Evolutionary conservation across 176 grass and related monocot species (phyloP).

Genomic region (Miscanthus lutarioriparius): DNA sequence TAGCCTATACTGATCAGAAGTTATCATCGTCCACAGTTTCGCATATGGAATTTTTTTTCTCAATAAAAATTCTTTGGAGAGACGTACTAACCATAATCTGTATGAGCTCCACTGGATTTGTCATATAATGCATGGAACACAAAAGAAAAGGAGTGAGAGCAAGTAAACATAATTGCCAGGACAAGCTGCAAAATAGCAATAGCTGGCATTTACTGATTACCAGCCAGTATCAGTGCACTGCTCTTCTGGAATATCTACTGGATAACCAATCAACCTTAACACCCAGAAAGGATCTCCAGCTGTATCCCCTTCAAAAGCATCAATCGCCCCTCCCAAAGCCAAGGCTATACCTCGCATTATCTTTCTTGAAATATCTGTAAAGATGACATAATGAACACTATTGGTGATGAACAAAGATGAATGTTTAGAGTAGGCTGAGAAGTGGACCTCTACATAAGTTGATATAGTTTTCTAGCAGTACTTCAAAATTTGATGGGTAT

Average conservation of each 20-base stretch:
- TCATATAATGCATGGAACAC: slow-evolving; percentile 12
- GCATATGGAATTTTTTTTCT: not conserved
- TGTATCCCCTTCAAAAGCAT: slow-evolving; percentile 68
- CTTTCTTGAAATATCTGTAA: slow-evolving; percentile 87
- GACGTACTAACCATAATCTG: slow-evolving; percentile 84
- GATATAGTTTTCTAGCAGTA: slow-evolving; percentile 69
- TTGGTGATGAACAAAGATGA: not conserved
- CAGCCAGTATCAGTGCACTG: slow-evolving; percentile 78
- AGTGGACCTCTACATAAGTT: slow-evolving; percentile 61
- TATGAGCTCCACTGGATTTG: slow-evolving; percentile 85
- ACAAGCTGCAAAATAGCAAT: not conserved
- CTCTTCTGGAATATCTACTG: slow-evolving; percentile 81
- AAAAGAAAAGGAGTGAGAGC: slow-evolving; percentile 34
- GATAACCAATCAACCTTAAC: slow-evolving; percentile 80
- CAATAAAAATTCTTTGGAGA: not conserved
- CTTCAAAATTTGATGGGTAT: slow-evolving; percentile 77
- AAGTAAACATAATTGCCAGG: slow-evolving; percentile 8
- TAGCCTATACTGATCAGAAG: not conserved
- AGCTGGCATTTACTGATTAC: slow-evolving; percentile 35
- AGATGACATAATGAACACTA: slow-evolving; percentile 24
- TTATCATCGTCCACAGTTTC: not conserved
- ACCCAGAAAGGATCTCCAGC: slow-evolving; percentile 86
- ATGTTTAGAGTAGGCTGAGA: not conserved
- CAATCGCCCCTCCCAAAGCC: slow-evolving; percentile 61
- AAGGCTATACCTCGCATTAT: slow-evolving; percentile 94